A percentile compares a stretch with the other conserved stretches of the same genome.
Conservation (phyloP, 2,329 filamentous ascomycete genomes). For the Colletotrichum sp. region DNA sequence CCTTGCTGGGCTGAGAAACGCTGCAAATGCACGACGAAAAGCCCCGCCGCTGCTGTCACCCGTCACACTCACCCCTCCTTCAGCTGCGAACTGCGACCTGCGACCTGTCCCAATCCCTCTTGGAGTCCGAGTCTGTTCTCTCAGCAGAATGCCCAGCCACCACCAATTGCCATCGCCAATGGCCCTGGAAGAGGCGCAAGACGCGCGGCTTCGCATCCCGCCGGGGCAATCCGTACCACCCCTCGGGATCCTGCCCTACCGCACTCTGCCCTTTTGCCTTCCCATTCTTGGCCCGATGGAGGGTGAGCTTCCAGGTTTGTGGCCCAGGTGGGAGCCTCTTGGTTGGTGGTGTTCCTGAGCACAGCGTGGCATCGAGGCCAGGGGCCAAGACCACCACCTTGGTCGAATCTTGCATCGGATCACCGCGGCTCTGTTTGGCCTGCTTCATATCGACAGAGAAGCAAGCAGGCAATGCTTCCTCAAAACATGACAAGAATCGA, state of each 20-base stretch:
- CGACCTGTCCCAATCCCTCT: neutral
- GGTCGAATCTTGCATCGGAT: slow-evolving; percentile 2
- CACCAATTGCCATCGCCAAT: neutral
- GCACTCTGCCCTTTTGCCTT: neutral
- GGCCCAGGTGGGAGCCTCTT: neutral
- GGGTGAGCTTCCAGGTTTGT: neutral
- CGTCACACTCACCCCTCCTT: neutral
- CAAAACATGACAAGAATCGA: neutral
- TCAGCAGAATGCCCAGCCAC: neutral
- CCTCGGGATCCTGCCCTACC: neutral
- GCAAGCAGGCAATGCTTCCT: neutral
- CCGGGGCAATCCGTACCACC: neutral
- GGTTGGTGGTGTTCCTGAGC: slow-evolving; percentile 1
- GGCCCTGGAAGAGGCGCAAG: neutral
- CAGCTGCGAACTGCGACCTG: neutral
- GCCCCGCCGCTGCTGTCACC: neutral
- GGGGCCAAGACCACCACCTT: neutral
- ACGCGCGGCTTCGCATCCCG: slow-evolving; percentile 14
- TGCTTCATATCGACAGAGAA: neutral
- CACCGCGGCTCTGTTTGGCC: neutral
- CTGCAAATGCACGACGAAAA: neutral
- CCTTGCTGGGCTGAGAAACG: neutral
- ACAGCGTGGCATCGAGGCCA: neutral
- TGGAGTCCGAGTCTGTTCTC: neutral
- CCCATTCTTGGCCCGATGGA: neutral